These are phyloP conservation scores for Rhizoctonia solani DNA, from an alignment of 1,284 basidiomycete genomes.

Conservation along the genomic window DNA sequence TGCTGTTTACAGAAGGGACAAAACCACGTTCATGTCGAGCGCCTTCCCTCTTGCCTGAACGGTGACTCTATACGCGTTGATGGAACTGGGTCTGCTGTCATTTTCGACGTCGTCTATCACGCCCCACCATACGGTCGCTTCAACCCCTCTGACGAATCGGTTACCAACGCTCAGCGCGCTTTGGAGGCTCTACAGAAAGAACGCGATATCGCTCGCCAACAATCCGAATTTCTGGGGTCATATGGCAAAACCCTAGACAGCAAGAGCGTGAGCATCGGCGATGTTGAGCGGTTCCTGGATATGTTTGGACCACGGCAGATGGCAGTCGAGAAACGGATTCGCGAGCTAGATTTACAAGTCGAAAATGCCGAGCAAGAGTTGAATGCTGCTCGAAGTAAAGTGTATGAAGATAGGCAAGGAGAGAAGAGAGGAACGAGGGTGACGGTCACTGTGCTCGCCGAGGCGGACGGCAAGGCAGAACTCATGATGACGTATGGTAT, in stretches of 20 bases:
- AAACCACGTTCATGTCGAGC: constrained; percentile 40
- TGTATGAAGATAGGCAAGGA: constrained; percentile 29
- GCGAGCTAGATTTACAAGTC: constrained; percentile 33
- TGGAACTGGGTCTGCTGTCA: constrained; percentile 40
- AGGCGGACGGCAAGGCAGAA: constrained; percentile 36
- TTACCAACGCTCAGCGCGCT: constrained; percentile 34
- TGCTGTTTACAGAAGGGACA: constrained; percentile 39
- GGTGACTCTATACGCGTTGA: constrained; percentile 42
- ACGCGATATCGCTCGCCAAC: constrained; percentile 21
- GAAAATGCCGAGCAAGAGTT: constrained; percentile 30
- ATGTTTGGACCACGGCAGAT: constrained; percentile 36
- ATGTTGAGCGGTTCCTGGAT: constrained; percentile 39
- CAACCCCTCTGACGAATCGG: constrained; percentile 1
- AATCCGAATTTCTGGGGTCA: constrained; percentile 33
- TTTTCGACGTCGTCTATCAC: constrained; percentile 42
- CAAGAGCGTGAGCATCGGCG: constrained; percentile 33
- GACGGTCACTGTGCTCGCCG: constrained; percentile 38
- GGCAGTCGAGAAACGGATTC: constrained; percentile 25
- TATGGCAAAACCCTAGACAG: constrained; percentile 38
- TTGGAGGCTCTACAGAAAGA: constrained; percentile 33
- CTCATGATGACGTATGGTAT: constrained; percentile 38
- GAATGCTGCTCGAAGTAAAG: constrained; percentile 13
- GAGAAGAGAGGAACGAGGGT: constrained; percentile 37
- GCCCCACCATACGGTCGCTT: neutral
- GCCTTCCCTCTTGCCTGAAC: constrained; percentile 40